Conservation (phyloP, 2,329 filamentous ascomycete genomes). For the Trichoderma arundinaceum region DNA sequence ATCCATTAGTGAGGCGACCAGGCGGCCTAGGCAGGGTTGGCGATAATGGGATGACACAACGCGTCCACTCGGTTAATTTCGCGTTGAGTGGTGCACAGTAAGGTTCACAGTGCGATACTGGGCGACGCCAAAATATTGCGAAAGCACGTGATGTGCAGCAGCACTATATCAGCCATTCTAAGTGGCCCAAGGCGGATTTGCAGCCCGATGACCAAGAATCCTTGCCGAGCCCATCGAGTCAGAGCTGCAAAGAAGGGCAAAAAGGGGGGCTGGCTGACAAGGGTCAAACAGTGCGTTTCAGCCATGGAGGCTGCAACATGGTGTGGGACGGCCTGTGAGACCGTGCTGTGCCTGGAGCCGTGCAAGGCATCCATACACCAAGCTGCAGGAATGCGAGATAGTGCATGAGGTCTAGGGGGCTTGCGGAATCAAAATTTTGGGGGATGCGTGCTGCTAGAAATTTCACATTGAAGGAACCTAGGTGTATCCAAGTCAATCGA, state of each 20-base stretch:
- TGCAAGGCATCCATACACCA: conserved; percentile 32
- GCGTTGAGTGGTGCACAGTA: conserved; percentile 28
- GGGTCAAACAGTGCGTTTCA: conserved; percentile 20
- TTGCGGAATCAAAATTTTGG: neutral
- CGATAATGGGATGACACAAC: conserved; percentile 31
- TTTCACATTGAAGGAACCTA: neutral
- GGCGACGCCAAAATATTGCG: conserved; percentile 27
- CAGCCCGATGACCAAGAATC: conserved; percentile 23
- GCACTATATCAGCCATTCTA: conserved; percentile 1
- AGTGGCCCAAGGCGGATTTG: neutral
- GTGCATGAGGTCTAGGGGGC: conserved; percentile 29
- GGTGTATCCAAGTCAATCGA: conserved; percentile 9
- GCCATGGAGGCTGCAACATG: conserved; percentile 20
- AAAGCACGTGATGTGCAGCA: conserved; percentile 29
- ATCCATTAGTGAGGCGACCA: conserved; percentile 34
- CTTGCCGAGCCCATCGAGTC: conserved; percentile 21
- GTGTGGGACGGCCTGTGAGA: conserved; percentile 28
- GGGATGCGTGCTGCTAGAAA: neutral
- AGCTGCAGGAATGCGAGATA: conserved; percentile 34
- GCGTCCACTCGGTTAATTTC: conserved; percentile 31
- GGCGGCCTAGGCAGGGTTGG: conserved; percentile 31
- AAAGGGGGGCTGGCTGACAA: neutral
- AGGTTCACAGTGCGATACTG: neutral
- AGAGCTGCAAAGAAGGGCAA: conserved; percentile 15
- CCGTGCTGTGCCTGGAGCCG: conserved; percentile 27